Percentiles rank a stretch among this genome's conserved stretches.
Conservation (phyloP, 179 eudicot species). For the Beta macrorhiza region DNA sequence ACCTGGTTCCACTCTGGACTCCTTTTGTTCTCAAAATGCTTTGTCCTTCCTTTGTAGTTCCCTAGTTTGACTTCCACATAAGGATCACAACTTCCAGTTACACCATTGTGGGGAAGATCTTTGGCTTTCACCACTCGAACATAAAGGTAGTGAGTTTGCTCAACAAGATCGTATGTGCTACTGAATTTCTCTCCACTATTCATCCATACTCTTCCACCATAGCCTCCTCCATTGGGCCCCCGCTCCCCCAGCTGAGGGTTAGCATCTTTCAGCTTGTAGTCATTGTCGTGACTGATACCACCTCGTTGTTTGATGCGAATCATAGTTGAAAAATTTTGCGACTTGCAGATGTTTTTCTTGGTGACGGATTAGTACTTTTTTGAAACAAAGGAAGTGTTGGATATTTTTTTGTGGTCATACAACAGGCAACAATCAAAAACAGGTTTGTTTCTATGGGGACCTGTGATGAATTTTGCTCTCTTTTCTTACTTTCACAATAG, state of each 20-base stretch:
- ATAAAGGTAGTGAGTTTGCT: constrained; percentile 41
- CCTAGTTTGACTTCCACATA: constrained; percentile 44
- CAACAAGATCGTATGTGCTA: constrained; percentile 40
- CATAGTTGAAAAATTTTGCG: constrained; percentile 21
- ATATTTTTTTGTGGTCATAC: neutral
- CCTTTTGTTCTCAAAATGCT: constrained; percentile 37
- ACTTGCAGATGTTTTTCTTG: constrained; percentile 12
- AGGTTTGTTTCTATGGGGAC: constrained; percentile 9
- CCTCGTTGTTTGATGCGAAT: constrained; percentile 22
- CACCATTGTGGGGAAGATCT: constrained; percentile 31
- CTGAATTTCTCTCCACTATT: constrained; percentile 33
- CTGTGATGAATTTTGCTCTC: neutral
- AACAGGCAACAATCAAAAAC: neutral
- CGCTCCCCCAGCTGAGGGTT: constrained; percentile 31
- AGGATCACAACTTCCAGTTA: constrained; percentile 38
- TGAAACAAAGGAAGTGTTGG: constrained; percentile 17
- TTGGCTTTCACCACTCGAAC: constrained; percentile 44
- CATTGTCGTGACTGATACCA: constrained; percentile 31
- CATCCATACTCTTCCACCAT: constrained; percentile 36
- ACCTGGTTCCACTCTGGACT: constrained; percentile 45
- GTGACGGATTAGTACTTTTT: neutral
- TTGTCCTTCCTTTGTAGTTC: constrained; percentile 42
- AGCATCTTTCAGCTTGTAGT: constrained; percentile 34
- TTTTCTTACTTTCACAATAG: neutral
- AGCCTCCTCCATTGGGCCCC: constrained; percentile 35